Evolutionary conservation across 2,329 filamentous ascomycete species (phyloP).

Genomic region (Alternaria alternata): DNA sequence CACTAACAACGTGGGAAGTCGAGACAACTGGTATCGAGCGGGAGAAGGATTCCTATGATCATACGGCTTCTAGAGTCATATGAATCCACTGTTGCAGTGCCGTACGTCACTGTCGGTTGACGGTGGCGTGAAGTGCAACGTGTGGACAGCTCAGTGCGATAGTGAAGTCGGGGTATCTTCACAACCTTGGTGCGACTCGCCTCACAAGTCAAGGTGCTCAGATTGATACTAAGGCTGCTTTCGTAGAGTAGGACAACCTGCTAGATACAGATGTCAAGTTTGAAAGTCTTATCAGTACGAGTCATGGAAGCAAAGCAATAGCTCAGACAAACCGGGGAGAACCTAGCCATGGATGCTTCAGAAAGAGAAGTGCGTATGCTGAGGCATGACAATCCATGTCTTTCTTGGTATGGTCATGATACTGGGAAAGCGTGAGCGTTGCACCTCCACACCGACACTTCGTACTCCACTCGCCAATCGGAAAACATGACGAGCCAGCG

Average conservation of each 20-base stretch:
- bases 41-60: neutral
- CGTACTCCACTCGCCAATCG: slow-evolving; percentile 34
- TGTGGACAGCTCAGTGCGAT: neutral
- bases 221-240: neutral
- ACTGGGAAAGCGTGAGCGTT: neutral
- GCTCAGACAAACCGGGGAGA: neutral
- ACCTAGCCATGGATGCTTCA: neutral
- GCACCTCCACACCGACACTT: slow-evolving; percentile 27
- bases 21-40: neutral
- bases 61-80: neutral
- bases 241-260: neutral
- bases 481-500: slow-evolving; percentile 26
- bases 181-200: neutral
- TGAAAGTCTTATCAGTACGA: neutral
- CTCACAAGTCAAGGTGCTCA: neutral
- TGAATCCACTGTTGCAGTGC: no score
- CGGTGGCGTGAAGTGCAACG: neutral
- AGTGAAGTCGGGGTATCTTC: neutral
- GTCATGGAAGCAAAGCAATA: neutral
- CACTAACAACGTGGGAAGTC: neutral
- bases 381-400: neutral
- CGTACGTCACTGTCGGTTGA: neutral
- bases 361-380: neutral
- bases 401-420: neutral
- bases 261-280: neutral